These are phyloP conservation scores for Ascochyta pisi DNA, from an alignment of 2,329 filamentous ascomycete genomes.

Conservation along the genomic window DNA sequence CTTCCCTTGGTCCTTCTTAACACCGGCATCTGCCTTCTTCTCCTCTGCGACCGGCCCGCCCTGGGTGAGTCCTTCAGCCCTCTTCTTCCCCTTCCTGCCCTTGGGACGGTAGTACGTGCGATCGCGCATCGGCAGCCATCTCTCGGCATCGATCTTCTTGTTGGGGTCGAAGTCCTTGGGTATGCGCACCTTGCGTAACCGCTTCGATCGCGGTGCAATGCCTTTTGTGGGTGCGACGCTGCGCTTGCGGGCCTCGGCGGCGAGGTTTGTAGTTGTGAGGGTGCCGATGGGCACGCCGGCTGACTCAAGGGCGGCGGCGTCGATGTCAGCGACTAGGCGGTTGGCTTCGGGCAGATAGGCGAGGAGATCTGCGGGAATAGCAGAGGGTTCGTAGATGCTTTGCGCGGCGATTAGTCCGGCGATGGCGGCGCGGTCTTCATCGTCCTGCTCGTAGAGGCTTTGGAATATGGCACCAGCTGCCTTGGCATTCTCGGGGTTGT, in stretches of 20 bases:
- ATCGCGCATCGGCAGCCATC: conserved; percentile 91
- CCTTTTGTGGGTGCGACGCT: conserved; percentile 46
- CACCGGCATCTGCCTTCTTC: conserved; percentile 42
- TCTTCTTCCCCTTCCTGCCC: conserved; percentile 90
- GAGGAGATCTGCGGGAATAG: conserved; percentile 61
- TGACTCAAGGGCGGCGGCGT: conserved; percentile 68
- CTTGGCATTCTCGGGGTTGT: conserved; percentile 69
- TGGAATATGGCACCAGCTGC: conserved; percentile 81
- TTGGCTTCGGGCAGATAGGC: conserved; percentile 67
- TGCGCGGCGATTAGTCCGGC: conserved; percentile 88
- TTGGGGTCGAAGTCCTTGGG: conserved; percentile 77
- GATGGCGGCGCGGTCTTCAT: conserved; percentile 71
- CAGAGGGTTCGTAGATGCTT: conserved; percentile 66
- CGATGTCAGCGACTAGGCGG: conserved; percentile 65
- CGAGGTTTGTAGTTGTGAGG: conserved; percentile 40
- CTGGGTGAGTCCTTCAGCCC: conserved; percentile 74
- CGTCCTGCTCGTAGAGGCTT: conserved; percentile 69
- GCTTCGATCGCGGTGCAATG: conserved; percentile 62
- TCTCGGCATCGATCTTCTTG: conserved; percentile 85
- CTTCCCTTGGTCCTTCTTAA: conserved; percentile 41
- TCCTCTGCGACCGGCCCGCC: conserved; percentile 78
- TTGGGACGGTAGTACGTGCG: conserved; percentile 88
- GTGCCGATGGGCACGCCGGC: conserved; percentile 66
- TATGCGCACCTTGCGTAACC: conserved; percentile 65
- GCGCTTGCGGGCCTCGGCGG: conserved; percentile 47